phyloP scores from a whole-genome alignment of 164 flowering plant species.

The Vitis amurensis region DNA sequence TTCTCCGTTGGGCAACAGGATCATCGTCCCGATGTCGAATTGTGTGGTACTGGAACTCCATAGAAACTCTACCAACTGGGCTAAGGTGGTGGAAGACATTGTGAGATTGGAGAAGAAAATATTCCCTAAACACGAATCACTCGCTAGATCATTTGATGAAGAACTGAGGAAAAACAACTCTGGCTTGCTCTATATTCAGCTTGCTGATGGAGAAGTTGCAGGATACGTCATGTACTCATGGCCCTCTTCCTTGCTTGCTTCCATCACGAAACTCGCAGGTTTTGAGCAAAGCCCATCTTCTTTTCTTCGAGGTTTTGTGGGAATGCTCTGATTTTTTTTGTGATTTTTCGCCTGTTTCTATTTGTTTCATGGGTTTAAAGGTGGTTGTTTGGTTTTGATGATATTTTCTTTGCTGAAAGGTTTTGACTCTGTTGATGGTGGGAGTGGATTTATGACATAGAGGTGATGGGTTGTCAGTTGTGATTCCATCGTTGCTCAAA shows the following conservation, averaged over 20 bases:
- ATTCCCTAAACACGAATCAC: conserved; percentile 95
- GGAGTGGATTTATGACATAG: too few relatives aligned
- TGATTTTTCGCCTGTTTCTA: too few relatives aligned
- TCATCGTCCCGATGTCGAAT: conserved; percentile 18
- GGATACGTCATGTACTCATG: conserved; percentile 86
- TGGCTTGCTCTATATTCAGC: conserved; percentile 57
- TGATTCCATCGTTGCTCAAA: too few relatives aligned
- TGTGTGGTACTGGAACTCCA: conserved; percentile 38
- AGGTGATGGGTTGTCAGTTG: too few relatives aligned
- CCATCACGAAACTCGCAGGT: conserved; percentile 92
- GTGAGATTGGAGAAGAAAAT: conserved; percentile 69
- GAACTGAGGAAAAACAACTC: conserved; percentile 71
- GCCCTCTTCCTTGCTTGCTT: conserved; percentile 74
- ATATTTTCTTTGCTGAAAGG: too few relatives aligned
- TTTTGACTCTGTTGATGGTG: too few relatives aligned
- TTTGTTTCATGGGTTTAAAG: too few relatives aligned
- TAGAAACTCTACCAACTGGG: conserved; percentile 36
- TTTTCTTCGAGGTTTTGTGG: not conserved
- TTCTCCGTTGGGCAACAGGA: not conserved
- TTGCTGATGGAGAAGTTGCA: conserved; percentile 48
- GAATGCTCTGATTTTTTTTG: too few relatives aligned
- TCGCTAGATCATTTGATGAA: conserved; percentile 63
- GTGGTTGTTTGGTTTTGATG: too few relatives aligned
- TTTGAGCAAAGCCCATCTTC: not conserved
- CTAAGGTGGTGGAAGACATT: conserved; percentile 48